A percentile compares a stretch with the other conserved stretches of the same genome.
These are phyloP conservation scores for Bromus sterilis DNA, from an alignment of 176 grass and related monocot species.

Conservation along the genomic window DNA sequence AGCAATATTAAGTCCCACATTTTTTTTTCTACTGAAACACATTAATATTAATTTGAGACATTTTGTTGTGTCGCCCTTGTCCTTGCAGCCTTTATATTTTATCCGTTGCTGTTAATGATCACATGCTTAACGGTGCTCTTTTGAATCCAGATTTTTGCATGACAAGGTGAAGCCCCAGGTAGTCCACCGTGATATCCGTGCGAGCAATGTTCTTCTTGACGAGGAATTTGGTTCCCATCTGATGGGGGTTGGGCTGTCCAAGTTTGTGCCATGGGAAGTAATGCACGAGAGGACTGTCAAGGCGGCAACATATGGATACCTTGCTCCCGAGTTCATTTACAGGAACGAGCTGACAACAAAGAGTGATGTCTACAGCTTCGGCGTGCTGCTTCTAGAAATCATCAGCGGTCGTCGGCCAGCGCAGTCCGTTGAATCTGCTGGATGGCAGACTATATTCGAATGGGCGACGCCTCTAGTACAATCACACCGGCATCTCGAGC, in stretches of 20 bases:
- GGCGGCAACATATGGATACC: conserved; percentile 85
- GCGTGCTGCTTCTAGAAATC: conserved; percentile 88
- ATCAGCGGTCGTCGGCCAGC: conserved; percentile 75
- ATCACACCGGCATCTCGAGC: conserved; percentile 76
- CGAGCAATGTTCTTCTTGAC: conserved; percentile 84
- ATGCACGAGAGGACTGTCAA: conserved; percentile 96
- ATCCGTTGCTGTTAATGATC: neutral
- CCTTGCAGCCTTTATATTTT: neutral
- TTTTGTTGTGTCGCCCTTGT: neutral
- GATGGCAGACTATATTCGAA: conserved; percentile 94
- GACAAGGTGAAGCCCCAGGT: conserved; percentile 99
- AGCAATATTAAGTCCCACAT: neutral
- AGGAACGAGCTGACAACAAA: conserved; percentile 96
- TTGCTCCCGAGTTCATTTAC: conserved; percentile 93
- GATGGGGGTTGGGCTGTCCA: conserved; percentile 89
- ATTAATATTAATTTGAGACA: neutral
- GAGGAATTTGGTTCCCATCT: conserved; percentile 96
- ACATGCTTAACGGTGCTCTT: neutral
- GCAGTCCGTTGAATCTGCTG: conserved; percentile 72
- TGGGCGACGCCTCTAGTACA: conserved; percentile 93
- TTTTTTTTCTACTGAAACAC: neutral
- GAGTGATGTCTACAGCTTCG: conserved; percentile 95
- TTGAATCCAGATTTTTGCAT: conserved; percentile 73
- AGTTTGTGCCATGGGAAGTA: conserved; percentile 96
- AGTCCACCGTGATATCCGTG: conserved; percentile 94